Evolutionary conservation across 23 red algal species (phyloP).

Genomic region (Gracilariopsis chorda): DNA sequence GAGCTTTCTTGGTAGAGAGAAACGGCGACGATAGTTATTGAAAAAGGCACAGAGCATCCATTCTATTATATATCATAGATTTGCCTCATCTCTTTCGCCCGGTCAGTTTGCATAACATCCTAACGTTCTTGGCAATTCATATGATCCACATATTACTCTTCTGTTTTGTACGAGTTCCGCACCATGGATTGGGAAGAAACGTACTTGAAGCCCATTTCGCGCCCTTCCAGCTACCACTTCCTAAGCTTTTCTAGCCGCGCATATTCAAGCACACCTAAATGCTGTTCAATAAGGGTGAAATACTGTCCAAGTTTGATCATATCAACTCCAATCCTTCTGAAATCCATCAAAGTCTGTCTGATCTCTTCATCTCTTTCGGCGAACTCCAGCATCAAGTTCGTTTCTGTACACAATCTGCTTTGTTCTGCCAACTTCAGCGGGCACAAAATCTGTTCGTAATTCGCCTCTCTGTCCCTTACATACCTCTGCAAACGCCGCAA

Average conservation of each 20-base stretch:
- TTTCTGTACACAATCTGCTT: constrained; percentile 65
- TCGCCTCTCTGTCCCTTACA: constrained; percentile 75
- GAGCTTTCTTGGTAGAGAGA: too few species aligned
- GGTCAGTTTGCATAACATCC: too few species aligned
- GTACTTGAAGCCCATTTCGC: too few species aligned
- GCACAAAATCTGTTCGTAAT: constrained; percentile 63
- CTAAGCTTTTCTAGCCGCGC: constrained; percentile 68
- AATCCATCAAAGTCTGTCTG: constrained; percentile 61
- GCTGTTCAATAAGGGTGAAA: constrained; percentile 57
- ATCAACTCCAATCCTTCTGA: constrained; percentile 60
- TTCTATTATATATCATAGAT: too few species aligned
- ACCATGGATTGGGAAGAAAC: too few species aligned
- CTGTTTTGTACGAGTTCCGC: too few species aligned
- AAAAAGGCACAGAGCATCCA: too few species aligned
- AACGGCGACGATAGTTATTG: too few species aligned
- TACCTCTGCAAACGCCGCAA: constrained; percentile 63
- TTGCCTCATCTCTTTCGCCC: too few species aligned
- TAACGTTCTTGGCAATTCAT: too few species aligned
- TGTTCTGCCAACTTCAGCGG: constrained; percentile 46
- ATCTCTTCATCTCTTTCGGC: constrained; percentile 78
- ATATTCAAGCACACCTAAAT: constrained; percentile 83
- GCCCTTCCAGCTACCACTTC: too few species aligned
- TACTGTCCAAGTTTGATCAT: constrained; percentile 89
- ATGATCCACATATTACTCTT: too few species aligned
- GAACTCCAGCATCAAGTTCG: constrained; percentile 79